Evolutionary conservation across 805 yeast species (phyloP).

Genomic region (Cyberlindnera mycetangii): DNA sequence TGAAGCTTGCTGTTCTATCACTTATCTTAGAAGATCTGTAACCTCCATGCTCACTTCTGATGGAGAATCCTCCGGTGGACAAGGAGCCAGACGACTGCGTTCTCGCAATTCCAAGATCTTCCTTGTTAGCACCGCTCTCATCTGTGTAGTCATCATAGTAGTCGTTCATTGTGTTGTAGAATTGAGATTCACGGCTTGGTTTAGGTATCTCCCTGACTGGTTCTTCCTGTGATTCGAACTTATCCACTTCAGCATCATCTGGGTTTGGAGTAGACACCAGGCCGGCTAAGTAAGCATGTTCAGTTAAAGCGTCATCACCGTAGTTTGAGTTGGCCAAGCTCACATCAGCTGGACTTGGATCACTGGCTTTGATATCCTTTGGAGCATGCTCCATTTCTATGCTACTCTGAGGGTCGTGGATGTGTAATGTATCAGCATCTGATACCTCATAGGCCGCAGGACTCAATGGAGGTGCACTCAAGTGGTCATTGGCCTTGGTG

Average conservation of each 20-base stretch:
- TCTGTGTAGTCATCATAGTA: slow-evolving; percentile 28
- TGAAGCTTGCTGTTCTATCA: slow-evolving; percentile 25
- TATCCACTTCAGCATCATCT: slow-evolving; percentile 3
- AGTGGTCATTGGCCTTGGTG: background rate
- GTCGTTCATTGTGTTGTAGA: slow-evolving; percentile 25
- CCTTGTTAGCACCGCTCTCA: slow-evolving; percentile 10
- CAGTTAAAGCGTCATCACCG: slow-evolving; percentile 11
- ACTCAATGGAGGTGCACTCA: slow-evolving; percentile 12
- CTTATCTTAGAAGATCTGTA: slow-evolving; percentile 26
- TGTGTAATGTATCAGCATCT: slow-evolving; percentile 26
- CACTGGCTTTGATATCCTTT: background rate
- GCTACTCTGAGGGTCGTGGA: slow-evolving; percentile 16
- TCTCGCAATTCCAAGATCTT: slow-evolving; percentile 5
- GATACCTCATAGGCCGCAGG: slow-evolving; percentile 18
- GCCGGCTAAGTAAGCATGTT: slow-evolving; percentile 25
- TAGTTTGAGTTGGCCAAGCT: background rate
- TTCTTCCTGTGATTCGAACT: slow-evolving; percentile 2
- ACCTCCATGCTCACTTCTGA: slow-evolving; percentile 24
- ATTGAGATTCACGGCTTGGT: slow-evolving; percentile 22
- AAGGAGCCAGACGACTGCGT: slow-evolving; percentile 28
- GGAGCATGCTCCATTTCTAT: background rate
- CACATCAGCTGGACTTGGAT: background rate
- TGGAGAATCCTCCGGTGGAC: slow-evolving; percentile 32
- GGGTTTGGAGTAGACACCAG: slow-evolving; percentile 23
- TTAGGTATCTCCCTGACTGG: background rate